Conservation (phyloP, 73 alveolate species). For the Paramecium primaurelia region DNA sequence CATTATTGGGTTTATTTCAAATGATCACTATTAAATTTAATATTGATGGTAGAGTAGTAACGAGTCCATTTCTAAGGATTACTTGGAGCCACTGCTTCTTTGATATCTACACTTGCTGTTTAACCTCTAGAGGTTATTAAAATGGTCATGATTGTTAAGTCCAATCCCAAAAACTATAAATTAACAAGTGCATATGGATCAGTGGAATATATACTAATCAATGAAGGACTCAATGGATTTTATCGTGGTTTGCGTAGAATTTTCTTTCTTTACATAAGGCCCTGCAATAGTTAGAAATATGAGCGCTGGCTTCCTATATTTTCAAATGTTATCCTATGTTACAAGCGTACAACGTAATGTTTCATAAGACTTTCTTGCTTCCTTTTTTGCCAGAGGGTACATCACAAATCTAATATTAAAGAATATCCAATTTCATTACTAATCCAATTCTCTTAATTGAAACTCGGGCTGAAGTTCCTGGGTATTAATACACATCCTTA, state of each 20-base stretch:
- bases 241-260: slow-evolving; percentile 40
- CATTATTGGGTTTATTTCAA: background rate
- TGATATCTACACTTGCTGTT: background rate
- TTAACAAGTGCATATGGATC: background rate
- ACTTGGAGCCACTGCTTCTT: background rate
- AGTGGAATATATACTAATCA: slow-evolving; percentile 11
- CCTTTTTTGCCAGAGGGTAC: slow-evolving; percentile 47
- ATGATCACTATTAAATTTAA: background rate
- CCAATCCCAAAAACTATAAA: background rate
- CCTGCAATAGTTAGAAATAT: slow-evolving; percentile 52
- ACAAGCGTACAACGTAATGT: background rate
- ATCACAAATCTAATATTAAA: background rate
- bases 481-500: background rate
- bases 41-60: background rate
- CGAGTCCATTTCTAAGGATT: slow-evolving; percentile 1
- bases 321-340: slow-evolving; percentile 11
- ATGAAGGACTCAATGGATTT: slow-evolving; percentile 44
- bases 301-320: slow-evolving; percentile 48
- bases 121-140: slow-evolving; percentile 54
- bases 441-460: slow-evolving; percentile 46
- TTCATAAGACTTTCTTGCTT: background rate
- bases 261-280: background rate
- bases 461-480: slow-evolving; percentile 51
- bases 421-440: slow-evolving; percentile 21
- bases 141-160: slow-evolving; percentile 49